Base-by-base conservation (phyloP, 805 yeast species). In the Hanseniaspora pseudoguilliermondii region DNA sequence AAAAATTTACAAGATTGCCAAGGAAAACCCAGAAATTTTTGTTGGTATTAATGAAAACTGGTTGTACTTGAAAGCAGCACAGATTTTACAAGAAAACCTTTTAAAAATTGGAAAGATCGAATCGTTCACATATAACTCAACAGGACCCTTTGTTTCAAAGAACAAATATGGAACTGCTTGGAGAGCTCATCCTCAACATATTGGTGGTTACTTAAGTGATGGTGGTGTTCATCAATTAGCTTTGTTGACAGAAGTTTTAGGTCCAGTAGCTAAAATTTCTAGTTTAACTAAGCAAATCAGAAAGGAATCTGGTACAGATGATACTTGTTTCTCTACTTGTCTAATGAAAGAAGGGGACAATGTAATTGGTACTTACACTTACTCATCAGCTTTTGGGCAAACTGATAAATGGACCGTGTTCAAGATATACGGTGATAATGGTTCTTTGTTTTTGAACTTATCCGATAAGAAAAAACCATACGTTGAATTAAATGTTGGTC, bases 221-320 rank as follows among this genome's bases (percentile, higher is more conserved):
- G 97, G 96, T 64, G 97, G 97, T 66, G 97, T 91, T 25, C 97
- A 91, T 70, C 97, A 90, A 69, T 73, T 90, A 67, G 96, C 96
- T 2, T 72, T 88, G 40, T 76, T 90, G 60, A 88, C 95, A 9
- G 87, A 81, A 58, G 81, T 88, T 20, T 73, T 91, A 55, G 97
- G 97, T 54, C 73, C 75, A 25, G 83, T 88, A 16, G 80, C 77
- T 49, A 69, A 82, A 7, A 80, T 90, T 40, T 78, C 86, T 55
- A 96, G 89, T 10, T 77, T 78, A 61, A 83, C 96, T 15, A 80
- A 74, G 59, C 96, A 89, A 71, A 76, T 86, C 49, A 79, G 89
- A 65, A 73, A 81, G 64, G 78, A 77, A 62, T 81, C 91, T 58
- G 97, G 97, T 38, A 76, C 83, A 55, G 90, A 83, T 60, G 97